Base-by-base conservation (phyloP, 805 yeast species). In the Vanderwaltozyma yarrowii region DNA sequence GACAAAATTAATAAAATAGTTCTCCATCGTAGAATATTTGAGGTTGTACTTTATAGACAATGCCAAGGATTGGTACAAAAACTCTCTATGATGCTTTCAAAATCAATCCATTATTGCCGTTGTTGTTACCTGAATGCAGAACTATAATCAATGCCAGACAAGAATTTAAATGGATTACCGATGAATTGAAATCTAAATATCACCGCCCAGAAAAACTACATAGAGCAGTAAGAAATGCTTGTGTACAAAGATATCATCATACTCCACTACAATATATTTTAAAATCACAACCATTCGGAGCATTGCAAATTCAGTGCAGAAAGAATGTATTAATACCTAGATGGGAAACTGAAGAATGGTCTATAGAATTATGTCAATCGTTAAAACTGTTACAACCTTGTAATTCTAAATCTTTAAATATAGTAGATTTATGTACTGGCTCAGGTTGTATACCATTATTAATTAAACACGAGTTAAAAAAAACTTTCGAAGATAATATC, bases 311-410 rank as follows among this genome's bases (percentile, higher is more conserved):
- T 4, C 40, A 50, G 19, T 84, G 95, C 50, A 18, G 24, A 50
- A 64, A 63, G 1, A 76, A 76, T 0, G 96, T 86, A 2, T 62
- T 89, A 42, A 88, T 89, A 20, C 97, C 98, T 0, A 62, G 98
- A 35, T 78, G 89, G 81, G 98, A 89, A 54, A 89, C 98, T 0
- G 97, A 89, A 56, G 95, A 86, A 51, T 89, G 96, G 96, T 65
- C 72, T 9, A 26, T 62, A 21, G 67, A 67, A 38, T 53, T 81
- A 16, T 58, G 64, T 0, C 42, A 26, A 4, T 23, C 33, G n/a
- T 6, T 13, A 14, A 18, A 11, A 9, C 12, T 12, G 17, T 17
- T 34, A 10, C 29, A 48, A 35, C 5, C 20, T 20, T 17, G 37
- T 8, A 28, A 18, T 5, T n/a, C 25, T 3, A 35, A 18, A 3